Conservation (phyloP, 176 grass and related monocot genomes). For the Neostapfia colusana region DNA sequence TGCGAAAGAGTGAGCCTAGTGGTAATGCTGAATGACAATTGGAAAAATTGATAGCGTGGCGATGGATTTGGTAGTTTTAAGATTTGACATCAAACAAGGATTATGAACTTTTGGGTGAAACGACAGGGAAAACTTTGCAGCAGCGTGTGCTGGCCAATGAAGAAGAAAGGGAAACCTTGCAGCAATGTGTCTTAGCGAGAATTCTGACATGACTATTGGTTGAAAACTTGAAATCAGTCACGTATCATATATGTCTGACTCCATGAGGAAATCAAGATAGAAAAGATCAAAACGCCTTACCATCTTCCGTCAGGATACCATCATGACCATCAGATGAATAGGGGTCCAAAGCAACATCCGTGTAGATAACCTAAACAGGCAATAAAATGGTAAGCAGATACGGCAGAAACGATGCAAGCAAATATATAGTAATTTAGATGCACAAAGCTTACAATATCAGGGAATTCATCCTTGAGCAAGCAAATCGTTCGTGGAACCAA, state of each 20-base stretch:
- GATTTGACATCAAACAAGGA: neutral
- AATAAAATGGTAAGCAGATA: conserved; percentile 11
- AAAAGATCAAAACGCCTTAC: conserved; percentile 42
- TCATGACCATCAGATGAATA: conserved; percentile 99
- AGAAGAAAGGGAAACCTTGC: neutral
- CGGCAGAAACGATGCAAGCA: neutral
- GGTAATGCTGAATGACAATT: neutral
- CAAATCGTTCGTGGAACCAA: conserved; percentile 81
- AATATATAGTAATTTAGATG: neutral
- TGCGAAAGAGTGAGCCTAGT: too few relatives aligned
- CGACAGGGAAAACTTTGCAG: neutral
- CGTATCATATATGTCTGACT: neutral
- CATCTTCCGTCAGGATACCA: conserved; percentile 96
- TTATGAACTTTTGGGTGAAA: neutral
- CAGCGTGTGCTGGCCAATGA: neutral
- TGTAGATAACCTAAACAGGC: conserved; percentile 69
- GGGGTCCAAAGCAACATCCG: conserved; percentile 94
- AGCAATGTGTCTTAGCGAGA: neutral
- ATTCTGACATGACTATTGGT: neutral
- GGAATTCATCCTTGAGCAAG: conserved; percentile 92
- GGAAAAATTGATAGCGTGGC: neutral
- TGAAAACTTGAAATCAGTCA: neutral
- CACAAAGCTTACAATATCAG: conserved; percentile 70
- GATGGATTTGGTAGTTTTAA: neutral
- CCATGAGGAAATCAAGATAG: conserved; percentile 12